These are phyloP conservation scores for Cyphellophora attinorum DNA, from an alignment of 2,329 filamentous ascomycete species.

Conservation along the genomic window DNA sequence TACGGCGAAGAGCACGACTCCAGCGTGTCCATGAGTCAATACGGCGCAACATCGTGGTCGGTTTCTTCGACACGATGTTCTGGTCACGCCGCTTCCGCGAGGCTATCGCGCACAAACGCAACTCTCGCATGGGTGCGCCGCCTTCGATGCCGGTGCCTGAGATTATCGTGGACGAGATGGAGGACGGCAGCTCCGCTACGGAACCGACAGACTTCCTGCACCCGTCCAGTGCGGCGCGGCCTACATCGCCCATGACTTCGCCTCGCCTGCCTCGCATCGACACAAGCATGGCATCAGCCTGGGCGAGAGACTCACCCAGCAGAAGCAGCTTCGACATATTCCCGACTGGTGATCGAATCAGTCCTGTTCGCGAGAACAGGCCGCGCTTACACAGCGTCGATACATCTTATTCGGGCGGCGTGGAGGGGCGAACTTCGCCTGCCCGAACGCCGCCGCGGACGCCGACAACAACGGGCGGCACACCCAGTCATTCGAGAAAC, in stretches of 20 bases:
- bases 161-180: slow-evolving; percentile 76
- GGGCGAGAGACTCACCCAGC: not conserved
- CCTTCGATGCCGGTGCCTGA: slow-evolving; percentile 79
- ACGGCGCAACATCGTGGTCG: slow-evolving; percentile 76
- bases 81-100: slow-evolving; percentile 77
- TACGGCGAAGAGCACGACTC: slow-evolving; percentile 77
- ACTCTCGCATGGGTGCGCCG: slow-evolving; percentile 65
- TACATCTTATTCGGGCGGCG: slow-evolving; percentile 20
- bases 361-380: slow-evolving; percentile 13
- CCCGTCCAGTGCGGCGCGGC: slow-evolving; percentile 10
- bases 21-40: slow-evolving; percentile 94
- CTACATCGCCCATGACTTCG: slow-evolving; percentile 7
- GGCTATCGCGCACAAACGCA: slow-evolving; percentile 60
- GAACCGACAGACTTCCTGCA: slow-evolving; percentile 18
- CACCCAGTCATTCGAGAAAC: slow-evolving; percentile 41
- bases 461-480: slow-evolving; percentile 2
- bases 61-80: slow-evolving; percentile 90
- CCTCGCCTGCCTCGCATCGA: slow-evolving; percentile 15
- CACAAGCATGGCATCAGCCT: slow-evolving; percentile 10
- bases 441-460: slow-evolving; percentile 17
- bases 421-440: slow-evolving; percentile 21
- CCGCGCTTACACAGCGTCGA: slow-evolving; percentile 17
- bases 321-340: slow-evolving; percentile 13
- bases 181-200: slow-evolving; percentile 10
- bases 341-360: slow-evolving; percentile 12